Evolutionary conservation across 1,284 basidiomycete genomes (phyloP), one percentile per base, ranked within the genome.

Genomic region (Pulchroboletus neoregius): DNA sequence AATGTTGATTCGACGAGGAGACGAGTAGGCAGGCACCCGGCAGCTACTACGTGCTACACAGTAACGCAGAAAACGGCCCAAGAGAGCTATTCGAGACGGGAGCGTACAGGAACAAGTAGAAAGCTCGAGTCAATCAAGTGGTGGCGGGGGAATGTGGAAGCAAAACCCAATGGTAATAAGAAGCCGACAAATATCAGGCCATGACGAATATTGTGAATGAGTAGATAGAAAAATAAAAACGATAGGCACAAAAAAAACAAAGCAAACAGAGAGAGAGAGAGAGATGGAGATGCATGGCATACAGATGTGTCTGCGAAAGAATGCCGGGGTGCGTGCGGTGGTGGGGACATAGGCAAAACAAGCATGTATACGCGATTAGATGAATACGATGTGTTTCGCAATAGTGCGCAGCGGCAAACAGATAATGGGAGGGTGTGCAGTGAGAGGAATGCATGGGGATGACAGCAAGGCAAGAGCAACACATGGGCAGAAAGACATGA

Each of bases 311-410:
- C 49, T 58, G 60, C 38, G 24, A 43, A 50, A 36, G 45, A 49
- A 45, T 57, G 61, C 60, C 60, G 39, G 27, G 26, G 24, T 51
- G 48, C 46, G 55, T 51, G 51, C 52, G 43, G 43, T 51, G 50
- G 49, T 49, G 38, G 35, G 43, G 42, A 28, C 58, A 58, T 54
- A 54, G 57, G 62, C 61, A 65, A 63, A 68, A 64, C 64, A 42
- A 54, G 58, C 64, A 67, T 66, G 59, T 65, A 68, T 48, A 66
- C 63, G 52, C 22, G 46, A 46, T 57, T 66, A 66, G 52, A 63
- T 62, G 59, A 39, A 63, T 66, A 63, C 61, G 55, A 67, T 62
- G 66, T 58, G 63, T 66, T 66, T 68, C 53, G 63, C 58, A 60
- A 44, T 52, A 68, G 52, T 58, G 64, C 54, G 58, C 61, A 51